Conservation (phyloP, 2,329 filamentous ascomycete genomes). For the Xylaria sp. region DNA sequence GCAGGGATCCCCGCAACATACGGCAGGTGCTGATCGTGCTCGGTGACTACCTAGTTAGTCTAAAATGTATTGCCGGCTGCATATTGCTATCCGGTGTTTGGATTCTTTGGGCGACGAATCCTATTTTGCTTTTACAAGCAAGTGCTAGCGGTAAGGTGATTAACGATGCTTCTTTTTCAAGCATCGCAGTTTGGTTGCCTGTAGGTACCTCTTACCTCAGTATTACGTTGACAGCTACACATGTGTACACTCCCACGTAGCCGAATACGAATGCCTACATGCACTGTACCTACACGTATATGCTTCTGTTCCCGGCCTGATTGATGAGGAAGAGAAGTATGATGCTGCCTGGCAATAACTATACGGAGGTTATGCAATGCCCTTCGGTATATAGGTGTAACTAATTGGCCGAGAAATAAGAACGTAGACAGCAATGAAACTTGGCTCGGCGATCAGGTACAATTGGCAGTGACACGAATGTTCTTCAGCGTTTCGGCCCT, state of each 20-base stretch:
- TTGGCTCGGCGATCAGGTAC: background rate
- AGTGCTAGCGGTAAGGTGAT: background rate
- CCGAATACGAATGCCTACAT: constrained; percentile 17
- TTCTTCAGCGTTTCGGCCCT: background rate
- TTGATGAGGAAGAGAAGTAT: background rate
- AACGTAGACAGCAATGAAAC: constrained; percentile 9
- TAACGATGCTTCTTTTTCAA: constrained; percentile 9
- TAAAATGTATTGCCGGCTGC: constrained; percentile 7
- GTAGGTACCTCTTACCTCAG: too few relatives aligned
- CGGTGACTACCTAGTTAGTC: background rate
- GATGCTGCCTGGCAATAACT: background rate
- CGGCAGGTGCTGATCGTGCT: background rate
- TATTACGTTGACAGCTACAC: too few relatives aligned
- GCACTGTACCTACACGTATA: too few relatives aligned
- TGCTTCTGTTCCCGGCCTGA: background rate
- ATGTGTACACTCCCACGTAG: background rate
- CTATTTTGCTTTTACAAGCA: background rate
- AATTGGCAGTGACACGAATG: background rate
- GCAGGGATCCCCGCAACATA: constrained; percentile 35
- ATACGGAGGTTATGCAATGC: background rate
- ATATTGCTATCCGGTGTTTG: background rate
- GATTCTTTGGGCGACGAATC: background rate
- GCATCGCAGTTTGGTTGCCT: background rate
- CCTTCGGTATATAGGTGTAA: background rate
- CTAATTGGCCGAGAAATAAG: background rate